Evolutionary conservation across 2,329 filamentous ascomycete species (phyloP), one percentile per base, ranked within the genome.

Genomic region (Xylariaceae sp.): DNA sequence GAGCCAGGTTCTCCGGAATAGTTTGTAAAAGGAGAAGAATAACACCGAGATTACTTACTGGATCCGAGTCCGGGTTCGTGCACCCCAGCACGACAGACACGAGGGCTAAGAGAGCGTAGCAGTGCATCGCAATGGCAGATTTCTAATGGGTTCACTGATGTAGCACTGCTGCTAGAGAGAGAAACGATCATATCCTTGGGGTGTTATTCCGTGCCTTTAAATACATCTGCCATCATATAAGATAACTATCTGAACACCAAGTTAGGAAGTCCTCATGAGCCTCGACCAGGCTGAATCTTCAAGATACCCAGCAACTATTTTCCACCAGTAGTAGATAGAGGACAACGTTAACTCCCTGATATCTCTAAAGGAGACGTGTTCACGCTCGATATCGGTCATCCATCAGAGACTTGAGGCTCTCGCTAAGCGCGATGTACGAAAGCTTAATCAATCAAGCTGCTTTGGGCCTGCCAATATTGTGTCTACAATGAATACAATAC

Each of bases 11-110:
- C n/a, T n/a, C n/a, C n/a, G n/a, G n/a, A n/a, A n/a, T n/a, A n/a
- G n/a, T n/a, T n/a, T n/a, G n/a, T n/a, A n/a, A n/a, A n/a, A n/a
- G n/a, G n/a, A n/a, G n/a, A n/a, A n/a, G n/a, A n/a, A n/a, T n/a
- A n/a, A n/a, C n/a, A n/a, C n/a, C n/a, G n/a, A n/a, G n/a, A n/a
- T n/a, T n/a, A n/a, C n/a, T n/a, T n/a, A n/a, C n/a, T n/a, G 57
- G n/a, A 49, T 71, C 67, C 10, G 54, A 55, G 42, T 63, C 51
- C 3, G 59, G 57, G 46, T 71, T 70, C 30, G 67, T 59, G 58
- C 69, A 71, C 29, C 64, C 67, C 35, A 66, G 45, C 15, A 60
- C 66, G 35, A 53, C 43, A 24, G 57, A 50, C 18, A 39, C 26
- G 26, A 59, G 47, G 6, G 57, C 50, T 24, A 57, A 9, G 50